Conservation (phyloP, 208 protist genomes). For the Novymonas esmeraldas region DNA sequence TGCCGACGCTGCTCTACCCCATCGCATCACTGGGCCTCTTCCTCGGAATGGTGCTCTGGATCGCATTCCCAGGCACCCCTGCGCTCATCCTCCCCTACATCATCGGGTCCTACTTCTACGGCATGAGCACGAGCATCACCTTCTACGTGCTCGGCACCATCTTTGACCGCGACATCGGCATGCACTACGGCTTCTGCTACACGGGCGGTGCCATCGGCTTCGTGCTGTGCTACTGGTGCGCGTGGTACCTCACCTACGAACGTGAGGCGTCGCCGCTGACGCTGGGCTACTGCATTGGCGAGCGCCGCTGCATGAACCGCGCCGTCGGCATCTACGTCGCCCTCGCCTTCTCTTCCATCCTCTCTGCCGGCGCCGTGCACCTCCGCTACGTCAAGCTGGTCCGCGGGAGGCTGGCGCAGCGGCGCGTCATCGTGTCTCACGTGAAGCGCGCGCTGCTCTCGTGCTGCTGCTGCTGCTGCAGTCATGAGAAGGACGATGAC, state of each 20-base stretch:
- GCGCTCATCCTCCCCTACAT: conserved; percentile 44
- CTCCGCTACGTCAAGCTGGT: conserved; percentile 45
- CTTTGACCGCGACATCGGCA: conserved; percentile 58
- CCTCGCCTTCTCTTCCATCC: conserved; percentile 19
- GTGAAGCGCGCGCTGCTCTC: conserved; percentile 13
- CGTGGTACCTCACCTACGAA: conserved; percentile 46
- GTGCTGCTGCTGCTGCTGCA: conserved; percentile 2
- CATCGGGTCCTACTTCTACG: conserved; percentile 42
- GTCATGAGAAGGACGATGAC: too few relatives aligned
- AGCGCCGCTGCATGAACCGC: conserved; percentile 47
- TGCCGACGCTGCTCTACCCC: conserved; percentile 37
- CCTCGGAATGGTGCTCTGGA: conserved; percentile 45
- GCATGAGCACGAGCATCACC: conserved; percentile 50
- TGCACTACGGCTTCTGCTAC: conserved; percentile 67
- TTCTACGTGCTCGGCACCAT: conserved; percentile 56
- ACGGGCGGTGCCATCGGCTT: conserved; percentile 42
- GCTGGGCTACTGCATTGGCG: conserved; percentile 32
- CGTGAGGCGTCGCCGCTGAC: conserved; percentile 27
- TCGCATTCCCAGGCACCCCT: conserved; percentile 40
- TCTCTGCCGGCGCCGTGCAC: conserved; percentile 29
- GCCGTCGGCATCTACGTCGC: conserved; percentile 47
- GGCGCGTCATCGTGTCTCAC: conserved; percentile 33
- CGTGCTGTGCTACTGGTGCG: conserved; percentile 42
- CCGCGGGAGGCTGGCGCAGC: conserved; percentile 30
- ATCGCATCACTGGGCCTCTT: conserved; percentile 37